Percentiles rank a stretch among this genome's conserved stretches.
These are phyloP conservation scores for Boletus rubescentipes DNA, from an alignment of 768 basidiomycete genomes.

Conservation along the genomic window DNA sequence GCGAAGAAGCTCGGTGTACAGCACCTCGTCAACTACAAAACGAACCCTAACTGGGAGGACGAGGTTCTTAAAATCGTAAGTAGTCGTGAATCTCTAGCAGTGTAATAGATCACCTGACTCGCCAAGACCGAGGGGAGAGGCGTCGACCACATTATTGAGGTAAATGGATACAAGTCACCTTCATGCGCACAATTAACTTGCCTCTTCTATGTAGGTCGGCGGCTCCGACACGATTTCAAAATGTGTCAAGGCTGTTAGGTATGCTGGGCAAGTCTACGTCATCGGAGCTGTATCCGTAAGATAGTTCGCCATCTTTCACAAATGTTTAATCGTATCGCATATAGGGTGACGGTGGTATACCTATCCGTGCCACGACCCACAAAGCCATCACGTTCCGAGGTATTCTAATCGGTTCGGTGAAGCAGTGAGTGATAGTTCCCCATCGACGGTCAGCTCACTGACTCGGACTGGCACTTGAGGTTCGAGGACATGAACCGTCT, in stretches of 20 bases:
- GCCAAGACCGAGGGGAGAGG: slow-evolving; percentile 31
- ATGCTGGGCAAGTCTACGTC: slow-evolving; percentile 45
- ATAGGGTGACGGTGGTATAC: slow-evolving; percentile 27
- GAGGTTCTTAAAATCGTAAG: slow-evolving; percentile 47
- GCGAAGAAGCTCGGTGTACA: slow-evolving; percentile 52
- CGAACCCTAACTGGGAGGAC: slow-evolving; percentile 55
- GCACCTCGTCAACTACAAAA: slow-evolving; percentile 63
- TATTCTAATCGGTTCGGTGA: slow-evolving; percentile 55
- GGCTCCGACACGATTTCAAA: slow-evolving; percentile 51
- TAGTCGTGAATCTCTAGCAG: not conserved
- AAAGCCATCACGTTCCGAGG: slow-evolving; percentile 48
- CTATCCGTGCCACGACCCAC: slow-evolving; percentile 37
- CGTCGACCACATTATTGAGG: slow-evolving; percentile 37
- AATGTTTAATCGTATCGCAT: not conserved
- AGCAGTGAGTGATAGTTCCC: slow-evolving; percentile 42
- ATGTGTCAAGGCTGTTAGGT: slow-evolving; percentile 38
- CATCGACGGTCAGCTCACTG: not conserved
- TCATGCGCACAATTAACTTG: not conserved
- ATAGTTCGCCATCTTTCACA: not conserved
- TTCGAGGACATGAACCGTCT: slow-evolving; percentile 55
- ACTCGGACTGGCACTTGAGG: slow-evolving; percentile 22
- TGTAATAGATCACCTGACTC: not conserved
- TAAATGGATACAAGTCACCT: not conserved
- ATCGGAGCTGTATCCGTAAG: slow-evolving; percentile 53
- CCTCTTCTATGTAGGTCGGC: slow-evolving; percentile 43